phyloP scores from a whole-genome alignment of 768 basidiomycete genomes.

The Boletus pseudo-olivaceus region DNA sequence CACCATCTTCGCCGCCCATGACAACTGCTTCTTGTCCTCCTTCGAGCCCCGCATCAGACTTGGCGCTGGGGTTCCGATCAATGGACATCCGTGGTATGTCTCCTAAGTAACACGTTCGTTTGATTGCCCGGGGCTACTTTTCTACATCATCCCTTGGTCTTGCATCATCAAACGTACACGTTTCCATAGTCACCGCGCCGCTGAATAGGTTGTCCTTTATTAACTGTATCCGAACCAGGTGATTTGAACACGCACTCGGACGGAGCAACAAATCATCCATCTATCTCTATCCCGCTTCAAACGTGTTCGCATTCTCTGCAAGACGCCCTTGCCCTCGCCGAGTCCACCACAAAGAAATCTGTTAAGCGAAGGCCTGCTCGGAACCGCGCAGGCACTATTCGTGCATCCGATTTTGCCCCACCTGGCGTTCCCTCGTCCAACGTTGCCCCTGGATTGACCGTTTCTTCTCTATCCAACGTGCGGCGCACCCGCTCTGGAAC shows the following conservation, averaged over 20 bases:
- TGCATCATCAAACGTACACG: background rate
- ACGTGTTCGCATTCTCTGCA: constrained; percentile 24
- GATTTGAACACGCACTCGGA: constrained; percentile 8
- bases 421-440: constrained; percentile 5
- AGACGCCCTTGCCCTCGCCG: background rate
- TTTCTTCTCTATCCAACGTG: constrained; percentile 16
- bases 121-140: background rate
- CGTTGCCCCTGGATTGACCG: background rate
- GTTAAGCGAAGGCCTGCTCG: constrained; percentile 14
- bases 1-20: constrained; percentile 1
- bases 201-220: constrained; percentile 1
- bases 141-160: background rate
- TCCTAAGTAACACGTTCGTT: background rate
- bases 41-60: constrained; percentile 18
- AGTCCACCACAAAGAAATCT: constrained; percentile 12
- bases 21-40: background rate
- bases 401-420: constrained; percentile 42
- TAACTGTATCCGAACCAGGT: constrained; percentile 12
- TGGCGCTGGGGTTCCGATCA: constrained; percentile 20
- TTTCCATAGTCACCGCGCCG: background rate
- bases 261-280: constrained; percentile 1
- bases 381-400: constrained; percentile 51
- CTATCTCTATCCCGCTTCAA: background rate
- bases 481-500: constrained; percentile 51
- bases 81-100: constrained; percentile 30